Evolutionary conservation across 306 rosid species (phyloP).

Genomic region (Rosa persica): DNA sequence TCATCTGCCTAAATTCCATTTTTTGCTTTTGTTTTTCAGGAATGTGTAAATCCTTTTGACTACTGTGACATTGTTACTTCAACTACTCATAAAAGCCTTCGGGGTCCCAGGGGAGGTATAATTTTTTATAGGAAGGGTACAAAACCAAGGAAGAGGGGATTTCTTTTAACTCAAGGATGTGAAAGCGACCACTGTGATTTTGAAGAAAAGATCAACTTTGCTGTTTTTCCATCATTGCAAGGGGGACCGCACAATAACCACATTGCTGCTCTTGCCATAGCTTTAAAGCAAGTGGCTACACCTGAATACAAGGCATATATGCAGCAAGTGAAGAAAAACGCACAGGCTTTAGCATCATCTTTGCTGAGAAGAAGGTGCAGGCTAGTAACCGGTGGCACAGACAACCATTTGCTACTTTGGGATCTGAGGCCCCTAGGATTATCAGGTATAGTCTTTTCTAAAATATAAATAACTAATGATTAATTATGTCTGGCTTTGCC

Average conservation of each 20-base stretch:
- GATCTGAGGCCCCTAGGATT: slow-evolving; percentile 87
- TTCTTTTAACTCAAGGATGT: slow-evolving; percentile 61
- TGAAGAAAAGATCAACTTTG: slow-evolving; percentile 89
- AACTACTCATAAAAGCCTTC: slow-evolving; percentile 96
- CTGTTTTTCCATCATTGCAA: slow-evolving; percentile 92
- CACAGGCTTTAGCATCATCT: slow-evolving; percentile 85
- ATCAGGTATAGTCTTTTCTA: slow-evolving; percentile 53
- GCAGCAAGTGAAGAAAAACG: slow-evolving; percentile 95
- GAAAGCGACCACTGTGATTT: slow-evolving; percentile 75
- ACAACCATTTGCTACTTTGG: slow-evolving; percentile 93
- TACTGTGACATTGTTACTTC: slow-evolving; percentile 95
- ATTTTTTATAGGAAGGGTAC: slow-evolving; percentile 83
- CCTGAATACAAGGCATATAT: slow-evolving; percentile 81
- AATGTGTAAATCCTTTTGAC: slow-evolving; percentile 84
- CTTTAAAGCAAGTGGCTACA: slow-evolving; percentile 86
- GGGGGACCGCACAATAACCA: slow-evolving; percentile 99
- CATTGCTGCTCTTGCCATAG: slow-evolving; percentile 95
- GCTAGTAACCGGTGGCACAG: slow-evolving; percentile 92
- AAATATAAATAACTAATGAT: background rate
- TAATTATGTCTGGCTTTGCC: background rate
- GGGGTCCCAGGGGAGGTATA: slow-evolving; percentile 99
- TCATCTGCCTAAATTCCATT: too few species aligned
- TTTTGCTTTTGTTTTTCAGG: slow-evolving; percentile 44
- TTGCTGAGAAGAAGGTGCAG: slow-evolving; percentile 72
- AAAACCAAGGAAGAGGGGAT: slow-evolving; percentile 81